Evolutionary conservation across 345 rosid genomes (phyloP), one percentile per base, ranked within the genome.

Genomic region (Heritiera fomes): DNA sequence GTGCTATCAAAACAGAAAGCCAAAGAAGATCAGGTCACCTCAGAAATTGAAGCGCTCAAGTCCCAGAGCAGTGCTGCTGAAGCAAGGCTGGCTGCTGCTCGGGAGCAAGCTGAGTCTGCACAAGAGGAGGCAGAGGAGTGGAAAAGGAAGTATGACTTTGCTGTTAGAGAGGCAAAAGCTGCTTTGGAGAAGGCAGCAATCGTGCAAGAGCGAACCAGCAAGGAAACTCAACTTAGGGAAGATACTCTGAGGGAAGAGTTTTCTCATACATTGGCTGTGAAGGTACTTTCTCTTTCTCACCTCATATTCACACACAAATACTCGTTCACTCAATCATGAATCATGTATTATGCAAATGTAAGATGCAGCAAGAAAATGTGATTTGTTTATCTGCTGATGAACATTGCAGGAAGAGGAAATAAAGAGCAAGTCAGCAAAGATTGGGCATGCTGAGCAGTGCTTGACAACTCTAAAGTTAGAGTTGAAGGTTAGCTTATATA

Each of bases 11-110:
- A 89, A 79, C 92, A 91, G 86, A 97, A 88, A 87, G 95, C 95
- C 53, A 86, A 81, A 80, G 94, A 90, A 74, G 95, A 90, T 79
- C 93, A 93, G 83, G 82, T 84, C 49, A 73, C 53, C 85, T 91
- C 98, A 23, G 98, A 97, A 84, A 87, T 93, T 80, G 92, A 88
- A 55, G 84, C 87, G 78, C 93, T 97, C 75, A 91, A 85, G 86
- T 90, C 98, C 11, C 81, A 98, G 45, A 91, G 89, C 77, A 90
- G 93, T 82, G 94, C 98, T 75, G 89, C 99, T 70, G 99, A 97
- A 82, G 98, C 98, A 73, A 93, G 98, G 84, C 82, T 97, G 73
- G 95, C 93, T 87, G 99, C 99, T 82, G 94, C 98, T 62, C 88
- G 84, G 86, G 99, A 97, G 82, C 97, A 93, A 78, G 89, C 90